These are phyloP conservation scores for Boletellus deceptivus DNA, from an alignment of 1,284 basidiomycete species.

Conservation along the genomic window DNA sequence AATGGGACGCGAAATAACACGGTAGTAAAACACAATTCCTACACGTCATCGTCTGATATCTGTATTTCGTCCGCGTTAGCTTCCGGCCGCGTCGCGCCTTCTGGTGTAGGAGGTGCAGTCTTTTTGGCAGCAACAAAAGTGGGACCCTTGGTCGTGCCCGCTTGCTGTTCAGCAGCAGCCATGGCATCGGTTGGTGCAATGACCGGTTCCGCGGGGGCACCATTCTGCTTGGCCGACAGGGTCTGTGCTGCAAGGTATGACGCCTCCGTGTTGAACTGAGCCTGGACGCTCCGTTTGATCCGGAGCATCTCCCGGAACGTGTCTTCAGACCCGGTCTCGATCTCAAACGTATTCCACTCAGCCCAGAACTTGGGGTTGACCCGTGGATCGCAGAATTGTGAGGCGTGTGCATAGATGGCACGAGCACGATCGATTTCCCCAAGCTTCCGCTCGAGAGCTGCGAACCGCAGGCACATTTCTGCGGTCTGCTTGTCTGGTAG, in stretches of 20 bases:
- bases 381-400: conserved; percentile 97
- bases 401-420: conserved; percentile 95
- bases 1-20: conserved; percentile 50
- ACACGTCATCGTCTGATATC: conserved; percentile 73
- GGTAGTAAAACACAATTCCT: conserved; percentile 18
- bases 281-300: conserved; percentile 97
- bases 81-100: conserved; percentile 33
- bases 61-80: conserved; percentile 79
- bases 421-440: conserved; percentile 98
- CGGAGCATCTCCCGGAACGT: conserved; percentile 99
- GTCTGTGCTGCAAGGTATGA: conserved; percentile 87
- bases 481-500: conserved; percentile 93
- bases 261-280: conserved; percentile 96
- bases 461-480: conserved; percentile 97
- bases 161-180: conserved; percentile 62
- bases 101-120: conserved; percentile 37
- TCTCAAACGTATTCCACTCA: conserved; percentile 97
- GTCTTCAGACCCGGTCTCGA: conserved; percentile 97
- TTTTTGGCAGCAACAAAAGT: conserved; percentile 67
- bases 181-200: conserved; percentile 63
- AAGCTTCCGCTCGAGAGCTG: conserved; percentile 93
- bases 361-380: conserved; percentile 90
- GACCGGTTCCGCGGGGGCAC: conserved; percentile 54
- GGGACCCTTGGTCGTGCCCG: conserved; percentile 44
- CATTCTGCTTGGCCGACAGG: conserved; percentile 62